phyloP scores from a whole-genome alignment of 495 filamentous ascomycete species.

The Penicillium atrosanguineum region DNA sequence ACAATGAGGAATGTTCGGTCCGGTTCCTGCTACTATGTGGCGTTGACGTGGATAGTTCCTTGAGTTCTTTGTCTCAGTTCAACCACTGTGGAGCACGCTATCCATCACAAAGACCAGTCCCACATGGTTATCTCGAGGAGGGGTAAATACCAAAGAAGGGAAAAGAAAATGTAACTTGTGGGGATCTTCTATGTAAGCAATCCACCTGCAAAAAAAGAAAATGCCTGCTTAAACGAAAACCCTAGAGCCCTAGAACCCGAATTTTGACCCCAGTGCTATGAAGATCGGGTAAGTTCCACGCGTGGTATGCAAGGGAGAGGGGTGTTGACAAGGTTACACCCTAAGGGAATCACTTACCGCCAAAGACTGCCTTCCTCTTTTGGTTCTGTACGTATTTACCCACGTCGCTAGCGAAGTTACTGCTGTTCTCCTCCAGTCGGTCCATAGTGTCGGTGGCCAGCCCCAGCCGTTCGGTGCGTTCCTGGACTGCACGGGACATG shows the following conservation, averaged over 20 bases:
- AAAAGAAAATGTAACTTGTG: slow-evolving; percentile 1
- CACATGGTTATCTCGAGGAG: not conserved
- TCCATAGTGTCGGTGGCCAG: slow-evolving; percentile 83
- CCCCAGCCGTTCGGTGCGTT: slow-evolving; percentile 82
- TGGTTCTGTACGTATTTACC: slow-evolving; percentile 80
- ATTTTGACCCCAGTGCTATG: slow-evolving; percentile 44
- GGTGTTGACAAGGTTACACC: slow-evolving; percentile 1
- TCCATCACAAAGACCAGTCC: not conserved
- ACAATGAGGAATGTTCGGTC: slow-evolving; percentile 1
- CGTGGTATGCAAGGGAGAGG: slow-evolving; percentile 24
- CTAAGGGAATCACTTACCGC: slow-evolving; percentile 41
- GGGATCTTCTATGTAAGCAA: not conserved
- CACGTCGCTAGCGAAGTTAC: slow-evolving; percentile 81
- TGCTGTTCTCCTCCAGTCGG: slow-evolving; percentile 71
- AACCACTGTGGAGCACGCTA: not conserved
- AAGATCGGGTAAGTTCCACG: slow-evolving; percentile 21
- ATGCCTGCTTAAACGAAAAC: slow-evolving; percentile 1
- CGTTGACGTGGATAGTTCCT: not conserved
- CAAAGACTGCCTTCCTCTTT: slow-evolving; percentile 78
- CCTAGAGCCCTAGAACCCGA: slow-evolving; percentile 36
- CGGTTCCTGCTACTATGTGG: not conserved
- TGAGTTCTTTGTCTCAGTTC: not conserved
- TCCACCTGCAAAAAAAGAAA: not conserved
- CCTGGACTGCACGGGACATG: slow-evolving; percentile 80
- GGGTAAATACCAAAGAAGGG: not conserved